Conservation (phyloP, 352 stramenopile species). For the Globisporangium barbulae region DNA sequence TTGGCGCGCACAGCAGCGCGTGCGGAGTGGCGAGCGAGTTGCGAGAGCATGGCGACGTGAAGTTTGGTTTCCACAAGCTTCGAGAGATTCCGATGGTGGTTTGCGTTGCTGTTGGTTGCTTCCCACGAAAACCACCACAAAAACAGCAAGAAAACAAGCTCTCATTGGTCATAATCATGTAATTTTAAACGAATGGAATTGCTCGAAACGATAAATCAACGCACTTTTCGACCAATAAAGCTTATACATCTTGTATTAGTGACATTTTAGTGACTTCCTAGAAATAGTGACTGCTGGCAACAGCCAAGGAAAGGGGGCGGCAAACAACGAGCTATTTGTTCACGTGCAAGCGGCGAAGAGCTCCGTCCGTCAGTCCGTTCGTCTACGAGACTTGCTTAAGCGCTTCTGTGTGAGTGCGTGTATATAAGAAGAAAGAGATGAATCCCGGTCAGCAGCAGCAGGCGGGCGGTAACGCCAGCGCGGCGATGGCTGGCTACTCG, state of each 20-base stretch:
- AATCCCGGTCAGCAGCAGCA: conserved; percentile 31
- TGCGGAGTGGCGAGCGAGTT: conserved; percentile 32
- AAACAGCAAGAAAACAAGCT: background rate
- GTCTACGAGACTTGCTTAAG: background rate
- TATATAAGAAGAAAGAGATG: conserved; percentile 20
- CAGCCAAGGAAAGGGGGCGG: conserved; percentile 1
- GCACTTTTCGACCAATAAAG: background rate
- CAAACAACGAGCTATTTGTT: background rate
- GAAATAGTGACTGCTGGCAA: conserved; percentile 6
- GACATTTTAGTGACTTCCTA: background rate
- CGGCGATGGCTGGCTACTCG: conserved; percentile 59
- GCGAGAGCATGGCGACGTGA: conserved; percentile 25
- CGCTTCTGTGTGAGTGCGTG: background rate
- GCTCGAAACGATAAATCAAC: background rate
- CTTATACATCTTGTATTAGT: background rate
- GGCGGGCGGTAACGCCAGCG: conserved; percentile 29
- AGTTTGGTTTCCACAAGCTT: conserved; percentile 1
- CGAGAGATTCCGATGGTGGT: conserved; percentile 11
- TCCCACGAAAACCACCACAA: conserved; percentile 8
- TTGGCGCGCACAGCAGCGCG: conserved; percentile 27
- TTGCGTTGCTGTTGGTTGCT: background rate
- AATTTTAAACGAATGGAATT: conserved; percentile 1
- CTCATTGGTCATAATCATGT: background rate
- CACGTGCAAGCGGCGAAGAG: background rate
- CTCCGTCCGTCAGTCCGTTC: background rate